Evolutionary conservation across 305 asterid genomes (phyloP).

Genomic region (Solanum chacoense): DNA sequence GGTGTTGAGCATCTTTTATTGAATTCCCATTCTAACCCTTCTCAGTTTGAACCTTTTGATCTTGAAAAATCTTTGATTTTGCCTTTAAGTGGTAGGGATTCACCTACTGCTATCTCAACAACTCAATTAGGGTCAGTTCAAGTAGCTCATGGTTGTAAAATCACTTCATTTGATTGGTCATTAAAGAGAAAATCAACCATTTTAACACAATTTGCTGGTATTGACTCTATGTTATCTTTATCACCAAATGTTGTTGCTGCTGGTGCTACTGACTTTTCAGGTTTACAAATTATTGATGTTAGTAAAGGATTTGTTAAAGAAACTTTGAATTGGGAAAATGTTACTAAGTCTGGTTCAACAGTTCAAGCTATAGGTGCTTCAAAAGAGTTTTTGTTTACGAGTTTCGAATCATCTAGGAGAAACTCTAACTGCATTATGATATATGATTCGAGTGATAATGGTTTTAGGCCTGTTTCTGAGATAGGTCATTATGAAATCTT

Average conservation of each 20-base stretch:
- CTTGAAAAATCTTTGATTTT: slow-evolving; percentile 52
- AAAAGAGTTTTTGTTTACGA: slow-evolving; percentile 51
- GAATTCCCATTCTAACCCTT: slow-evolving; percentile 55
- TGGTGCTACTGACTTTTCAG: slow-evolving; percentile 90
- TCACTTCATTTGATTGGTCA: slow-evolving; percentile 91
- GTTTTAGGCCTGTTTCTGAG: slow-evolving; percentile 38
- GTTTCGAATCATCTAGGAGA: slow-evolving; percentile 83
- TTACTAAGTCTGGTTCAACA: slow-evolving; percentile 72
- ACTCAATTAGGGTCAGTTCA: slow-evolving; percentile 66
- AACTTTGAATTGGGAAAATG: slow-evolving; percentile 81
- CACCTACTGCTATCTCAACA: slow-evolving; percentile 63
- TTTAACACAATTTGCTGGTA: slow-evolving; percentile 64
- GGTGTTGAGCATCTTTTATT: slow-evolving; percentile 60
- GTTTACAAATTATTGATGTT: slow-evolving; percentile 74
- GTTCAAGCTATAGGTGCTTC: slow-evolving; percentile 88
- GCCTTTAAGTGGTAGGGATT: slow-evolving; percentile 65
- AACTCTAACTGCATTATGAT: slow-evolving; percentile 79
- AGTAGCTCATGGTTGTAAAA: slow-evolving; percentile 83
- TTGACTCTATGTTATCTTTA: slow-evolving; percentile 67
- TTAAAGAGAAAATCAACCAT: slow-evolving; percentile 66
- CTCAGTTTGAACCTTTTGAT: slow-evolving; percentile 72
- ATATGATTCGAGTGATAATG: slow-evolving; percentile 34
- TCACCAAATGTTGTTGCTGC: slow-evolving; percentile 61
- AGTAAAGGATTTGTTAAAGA: slow-evolving; percentile 46
- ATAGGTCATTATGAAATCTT: slow-evolving; percentile 72